A percentile compares a stretch with the other conserved stretches of the same genome.
phyloP scores from a whole-genome alignment of 78 protist species.

The Bigelowiella natans region DNA sequence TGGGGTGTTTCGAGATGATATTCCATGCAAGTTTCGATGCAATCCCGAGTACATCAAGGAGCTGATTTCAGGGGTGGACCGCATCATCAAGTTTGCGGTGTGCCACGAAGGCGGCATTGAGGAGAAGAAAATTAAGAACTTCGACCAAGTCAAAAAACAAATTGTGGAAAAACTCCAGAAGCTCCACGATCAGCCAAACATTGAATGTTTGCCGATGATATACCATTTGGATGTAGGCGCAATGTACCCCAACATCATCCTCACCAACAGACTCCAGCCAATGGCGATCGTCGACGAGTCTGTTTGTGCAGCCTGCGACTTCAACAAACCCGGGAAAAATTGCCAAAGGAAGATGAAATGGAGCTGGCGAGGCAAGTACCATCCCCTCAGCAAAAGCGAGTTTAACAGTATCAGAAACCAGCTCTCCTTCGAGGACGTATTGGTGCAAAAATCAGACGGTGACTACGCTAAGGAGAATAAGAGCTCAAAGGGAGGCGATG shows the following conservation, averaged over 20 bases:
- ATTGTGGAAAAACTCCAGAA: constrained; percentile 33
- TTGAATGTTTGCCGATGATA: constrained; percentile 74
- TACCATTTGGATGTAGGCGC: constrained; percentile 98
- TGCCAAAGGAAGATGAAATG: constrained; percentile 65
- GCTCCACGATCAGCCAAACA: constrained; percentile 47
- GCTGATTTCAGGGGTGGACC: constrained; percentile 30
- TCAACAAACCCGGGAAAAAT: constrained; percentile 37
- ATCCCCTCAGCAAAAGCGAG: constrained; percentile 5
- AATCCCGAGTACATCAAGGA: constrained; percentile 33
- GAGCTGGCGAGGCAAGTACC: constrained; percentile 85
- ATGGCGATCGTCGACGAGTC: constrained; percentile 68
- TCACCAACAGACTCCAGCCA: constrained; percentile 98
- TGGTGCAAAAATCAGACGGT: background rate
- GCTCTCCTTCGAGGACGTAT: background rate
- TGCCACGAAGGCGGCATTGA: background rate
- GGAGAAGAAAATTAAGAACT: constrained; percentile 36
- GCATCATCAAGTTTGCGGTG: constrained; percentile 45
- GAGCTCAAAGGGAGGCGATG: background rate
- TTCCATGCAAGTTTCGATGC: constrained; percentile 56
- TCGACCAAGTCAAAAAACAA: constrained; percentile 30
- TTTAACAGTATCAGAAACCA: background rate
- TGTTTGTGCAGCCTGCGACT: constrained; percentile 80
- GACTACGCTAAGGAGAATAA: background rate
- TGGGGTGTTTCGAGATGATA: constrained; percentile 45
- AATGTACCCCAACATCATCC: constrained; percentile 99